Evolutionary conservation across 2,329 filamentous ascomycete species (phyloP), one percentile per base, ranked within the genome.

Genomic region (Nigrospora sphaerica): DNA sequence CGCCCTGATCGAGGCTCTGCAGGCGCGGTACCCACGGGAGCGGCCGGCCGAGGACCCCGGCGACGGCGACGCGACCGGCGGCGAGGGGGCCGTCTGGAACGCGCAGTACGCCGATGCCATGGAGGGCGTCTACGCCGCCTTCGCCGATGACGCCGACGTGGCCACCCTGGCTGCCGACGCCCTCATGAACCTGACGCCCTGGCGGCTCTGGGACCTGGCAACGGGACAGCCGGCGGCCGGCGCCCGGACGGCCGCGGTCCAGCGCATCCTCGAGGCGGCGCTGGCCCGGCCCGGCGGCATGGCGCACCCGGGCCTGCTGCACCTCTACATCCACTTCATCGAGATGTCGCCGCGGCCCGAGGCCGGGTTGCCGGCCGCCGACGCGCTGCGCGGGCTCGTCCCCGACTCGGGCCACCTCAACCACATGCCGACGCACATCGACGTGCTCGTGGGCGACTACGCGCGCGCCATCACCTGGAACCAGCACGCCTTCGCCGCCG

Each of bases 401-500:
- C 85, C 85, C 0, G 84, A 88, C 58, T 73, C 79, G 0, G 85
- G 85, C 1, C 86, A 90, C 61, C 66, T 88, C 1, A 72, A 81
- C 36, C 85, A 89, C 57, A 91, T 92, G 87, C 86, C 86, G 0
- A 81, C 81, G 0, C 87, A 92, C 61, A 70, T 91, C 33, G 86
- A 91, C 60, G 77, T 88, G 12, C 73, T 90, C 0, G 77, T 82
- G 28, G 87, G 87, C 12, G 79, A 89, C 55, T 91, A 89, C 57
- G 69, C 75, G 31, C 71, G 72, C 10, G 84, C 84, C 5, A 81
- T 90, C 44, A 67, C 69, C 1, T 83, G 82, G 4, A 91, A 91
- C 60, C 69, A 74, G 2, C 73, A 76, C 18, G 86, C 86, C 11
- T 81, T 86, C 41, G 57, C 65, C 0, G 85, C 84, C 2, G 86